Base-by-base conservation (phyloP, 345 rosid species). In the Populus ilicifolia region DNA sequence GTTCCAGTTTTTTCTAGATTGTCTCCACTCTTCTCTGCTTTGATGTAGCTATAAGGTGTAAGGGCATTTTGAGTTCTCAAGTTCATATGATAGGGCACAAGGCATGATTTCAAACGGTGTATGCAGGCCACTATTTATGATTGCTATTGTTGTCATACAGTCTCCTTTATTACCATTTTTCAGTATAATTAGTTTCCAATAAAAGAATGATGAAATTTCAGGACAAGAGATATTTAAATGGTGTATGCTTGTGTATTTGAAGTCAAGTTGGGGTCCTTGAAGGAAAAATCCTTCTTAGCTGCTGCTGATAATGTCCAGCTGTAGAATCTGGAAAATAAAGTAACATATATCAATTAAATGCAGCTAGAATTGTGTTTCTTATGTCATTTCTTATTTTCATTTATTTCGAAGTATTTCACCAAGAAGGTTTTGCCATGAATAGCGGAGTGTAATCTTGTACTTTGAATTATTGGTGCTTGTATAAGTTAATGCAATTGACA, bases 241-340 rank as follows among this genome's bases (percentile, higher is more conserved):
- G 14, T 46, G 16, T 48, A 4, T 62, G 27, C 46, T n/a, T n/a
- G 2, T 21, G 14, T 27, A 43, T 62, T 23, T 56, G 30, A 1
- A n/a, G 25, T 50, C 50, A 21, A 27, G 63, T 33, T 71, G 69
- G 66, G 76, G 79, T 39, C 79, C 79, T 80, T 35, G n/a, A 41
- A 69, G 75, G 33, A 43, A 67, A 75, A 35, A 65, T 65, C 23
- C 7, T 29, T 59, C 38, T 66, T 70, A 63, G 59, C 75, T 70
- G 76, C 44, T 52, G 71, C 67, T 63, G 71, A 75, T 80, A 48
- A 5, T 35, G 67, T n/a, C 72, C 67, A 66, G 68, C 69, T 70
- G 73, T 64, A 70, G 69, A 69, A 56, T 61, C 69, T 69, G 48
- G 68, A 62, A 75, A 75, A 64, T 27, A 70, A 21, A 70, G 54